Percentiles rank a stretch among this genome's conserved stretches.
phyloP scores from a whole-genome alignment of 495 filamentous ascomycete genomes.

The Thozetella sp. region DNA sequence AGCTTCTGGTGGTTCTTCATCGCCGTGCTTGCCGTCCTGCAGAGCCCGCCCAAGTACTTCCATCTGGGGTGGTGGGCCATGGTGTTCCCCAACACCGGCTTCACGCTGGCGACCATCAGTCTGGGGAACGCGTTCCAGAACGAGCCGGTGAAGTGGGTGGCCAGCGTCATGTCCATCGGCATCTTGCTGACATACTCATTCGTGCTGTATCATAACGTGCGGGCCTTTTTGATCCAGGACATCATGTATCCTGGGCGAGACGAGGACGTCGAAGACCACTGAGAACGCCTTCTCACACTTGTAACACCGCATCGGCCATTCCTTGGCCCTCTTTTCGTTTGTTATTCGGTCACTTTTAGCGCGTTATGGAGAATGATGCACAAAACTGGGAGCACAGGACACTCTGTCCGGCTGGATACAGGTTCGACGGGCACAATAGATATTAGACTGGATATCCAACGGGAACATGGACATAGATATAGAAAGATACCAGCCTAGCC shows the following conservation, averaged over 20 bases:
- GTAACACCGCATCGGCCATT: background rate
- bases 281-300: background rate
- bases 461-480: too few relatives aligned
- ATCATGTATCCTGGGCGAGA: conserved; percentile 67
- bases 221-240: conserved; percentile 53
- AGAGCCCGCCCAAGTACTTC: conserved; percentile 51
- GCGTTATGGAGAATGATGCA: background rate
- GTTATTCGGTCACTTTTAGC: background rate
- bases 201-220: conserved; percentile 52
- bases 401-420: too few relatives aligned
- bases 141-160: conserved; percentile 42
- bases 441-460: too few relatives aligned
- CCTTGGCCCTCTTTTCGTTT: background rate
- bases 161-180: conserved; percentile 52
- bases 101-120: conserved; percentile 50
- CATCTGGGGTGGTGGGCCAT: conserved; percentile 59
- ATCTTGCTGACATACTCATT: conserved; percentile 60
- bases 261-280: conserved; percentile 52
- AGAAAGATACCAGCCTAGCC: too few relatives aligned
- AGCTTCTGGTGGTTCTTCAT: conserved; percentile 76
- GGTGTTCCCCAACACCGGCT: conserved; percentile 65
- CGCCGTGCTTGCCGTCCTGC: conserved; percentile 54
- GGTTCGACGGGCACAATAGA: too few relatives aligned
- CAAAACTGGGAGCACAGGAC: too few relatives aligned
- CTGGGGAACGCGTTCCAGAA: conserved; percentile 47